A percentile compares a stretch with the other conserved stretches of the same genome.
Conservation (phyloP, 225 moss, liverwort and hornwort genomes). For the Ulota crispa region DNA sequence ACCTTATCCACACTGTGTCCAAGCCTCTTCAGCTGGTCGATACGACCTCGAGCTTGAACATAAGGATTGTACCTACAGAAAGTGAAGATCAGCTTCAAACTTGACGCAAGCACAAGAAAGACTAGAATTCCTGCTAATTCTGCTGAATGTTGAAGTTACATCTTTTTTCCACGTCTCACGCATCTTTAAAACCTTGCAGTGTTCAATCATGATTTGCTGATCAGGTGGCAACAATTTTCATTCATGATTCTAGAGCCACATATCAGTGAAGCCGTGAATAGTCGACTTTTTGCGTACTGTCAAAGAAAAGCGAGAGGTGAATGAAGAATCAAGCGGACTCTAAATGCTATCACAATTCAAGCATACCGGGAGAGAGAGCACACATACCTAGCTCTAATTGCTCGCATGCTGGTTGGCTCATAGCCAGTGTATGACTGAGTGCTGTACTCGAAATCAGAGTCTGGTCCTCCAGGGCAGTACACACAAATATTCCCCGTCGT, state of each 20-base stretch:
- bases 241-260: background rate
- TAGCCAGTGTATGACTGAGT: constrained; percentile 99
- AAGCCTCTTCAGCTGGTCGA: constrained; percentile 96
- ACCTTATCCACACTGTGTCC: constrained; percentile 99
- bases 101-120: background rate
- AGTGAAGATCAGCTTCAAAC: background rate
- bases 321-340: background rate
- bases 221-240: background rate
- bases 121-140: background rate
- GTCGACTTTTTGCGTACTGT: background rate
- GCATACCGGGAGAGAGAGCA: background rate
- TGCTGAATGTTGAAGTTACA: background rate
- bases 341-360: background rate
- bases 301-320: background rate
- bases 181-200: background rate
- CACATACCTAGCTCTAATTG: constrained; percentile 86
- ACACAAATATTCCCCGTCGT: constrained; percentile 99
- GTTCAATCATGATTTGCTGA: background rate
- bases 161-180: background rate
- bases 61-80: constrained; percentile 89
- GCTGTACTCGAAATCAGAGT: constrained; percentile 98
- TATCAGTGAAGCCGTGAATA: background rate
- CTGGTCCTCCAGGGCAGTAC: constrained; percentile 98
- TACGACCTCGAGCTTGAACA: constrained; percentile 94
- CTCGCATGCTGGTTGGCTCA: constrained; percentile 99